A percentile compares a stretch with the other conserved stretches of the same genome.
These are phyloP conservation scores for Phialophora tarda DNA, from an alignment of 2,329 filamentous ascomycete species.

Conservation along the genomic window DNA sequence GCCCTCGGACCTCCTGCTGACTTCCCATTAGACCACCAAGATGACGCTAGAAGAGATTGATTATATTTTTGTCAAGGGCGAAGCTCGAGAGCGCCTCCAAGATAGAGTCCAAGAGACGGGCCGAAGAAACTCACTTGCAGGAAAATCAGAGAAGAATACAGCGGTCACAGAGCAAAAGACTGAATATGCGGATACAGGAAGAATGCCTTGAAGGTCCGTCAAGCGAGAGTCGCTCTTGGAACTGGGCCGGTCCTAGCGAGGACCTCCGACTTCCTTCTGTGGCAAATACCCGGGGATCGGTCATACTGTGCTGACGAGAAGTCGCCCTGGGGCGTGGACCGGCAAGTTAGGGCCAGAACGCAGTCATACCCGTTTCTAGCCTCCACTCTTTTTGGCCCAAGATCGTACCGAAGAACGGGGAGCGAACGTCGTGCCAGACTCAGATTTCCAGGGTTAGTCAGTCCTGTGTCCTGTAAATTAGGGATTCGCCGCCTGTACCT, in stretches of 20 bases:
- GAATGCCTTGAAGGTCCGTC: background rate
- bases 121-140: background rate
- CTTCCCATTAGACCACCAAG: constrained; percentile 40
- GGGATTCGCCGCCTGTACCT: background rate
- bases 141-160: constrained; percentile 1
- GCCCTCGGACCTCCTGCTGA: constrained; percentile 33
- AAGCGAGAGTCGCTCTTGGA: background rate
- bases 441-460: background rate
- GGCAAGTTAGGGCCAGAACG: too few species aligned
- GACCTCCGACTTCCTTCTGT: background rate
- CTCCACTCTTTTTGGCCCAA: background rate
- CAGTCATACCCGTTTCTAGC: too few species aligned
- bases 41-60: constrained; percentile 43
- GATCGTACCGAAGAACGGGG: background rate
- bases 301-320: background rate
- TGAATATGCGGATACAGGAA: background rate
- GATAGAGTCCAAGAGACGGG: constrained; percentile 15
- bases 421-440: background rate
- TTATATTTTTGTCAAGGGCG: constrained; percentile 31
- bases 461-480: background rate
- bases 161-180: background rate
- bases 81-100: constrained; percentile 13
- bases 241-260: too few species aligned
- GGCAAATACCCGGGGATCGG: background rate
- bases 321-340: too few species aligned